Percentiles rank a stretch among this genome's conserved stretches.
Evolutionary conservation across 805 yeast genomes (phyloP).

Genomic region (Hanseniaspora clermontiae): DNA sequence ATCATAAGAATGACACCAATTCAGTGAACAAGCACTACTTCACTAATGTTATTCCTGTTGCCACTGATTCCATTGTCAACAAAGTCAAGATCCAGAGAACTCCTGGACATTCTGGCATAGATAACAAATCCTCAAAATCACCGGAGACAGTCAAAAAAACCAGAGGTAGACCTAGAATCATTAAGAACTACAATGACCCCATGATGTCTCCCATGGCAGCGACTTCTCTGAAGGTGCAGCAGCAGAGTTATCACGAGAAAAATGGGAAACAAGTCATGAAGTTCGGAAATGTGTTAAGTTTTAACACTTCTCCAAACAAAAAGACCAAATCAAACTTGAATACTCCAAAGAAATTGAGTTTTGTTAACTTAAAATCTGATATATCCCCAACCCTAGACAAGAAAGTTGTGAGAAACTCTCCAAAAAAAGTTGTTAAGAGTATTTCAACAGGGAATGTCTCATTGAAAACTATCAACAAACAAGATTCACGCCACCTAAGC

Average conservation of each 20-base stretch:
- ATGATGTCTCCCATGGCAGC: slow-evolving; percentile 29
- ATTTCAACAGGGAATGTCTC: slow-evolving; percentile 6
- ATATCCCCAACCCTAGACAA: slow-evolving; percentile 5
- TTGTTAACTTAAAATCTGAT: neutral
- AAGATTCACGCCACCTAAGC: neutral
- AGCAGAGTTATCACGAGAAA: slow-evolving; percentile 19
- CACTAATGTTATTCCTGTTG: slow-evolving; percentile 6
- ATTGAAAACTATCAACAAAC: neutral
- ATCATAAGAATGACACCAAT: neutral
- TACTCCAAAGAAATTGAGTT: slow-evolving; percentile 1
- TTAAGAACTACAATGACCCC: slow-evolving; percentile 26
- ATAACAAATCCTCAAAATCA: neutral
- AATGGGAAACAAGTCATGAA: slow-evolving; percentile 27
- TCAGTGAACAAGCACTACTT: neutral
- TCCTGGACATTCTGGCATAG: neutral
- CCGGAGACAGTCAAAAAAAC: slow-evolving; percentile 14
- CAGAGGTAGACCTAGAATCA: slow-evolving; percentile 29
- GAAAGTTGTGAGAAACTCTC: slow-evolving; percentile 2
- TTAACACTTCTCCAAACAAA: neutral
- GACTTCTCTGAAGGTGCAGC: slow-evolving; percentile 26
- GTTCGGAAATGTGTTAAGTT: slow-evolving; percentile 17
- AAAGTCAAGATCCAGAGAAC: neutral
- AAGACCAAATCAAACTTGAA: neutral
- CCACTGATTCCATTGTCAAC: slow-evolving; percentile 5
- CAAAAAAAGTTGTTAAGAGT: slow-evolving; percentile 10